Evolutionary conservation across 805 yeast species (phyloP).

Genomic region (Candida nonsorbophila): DNA sequence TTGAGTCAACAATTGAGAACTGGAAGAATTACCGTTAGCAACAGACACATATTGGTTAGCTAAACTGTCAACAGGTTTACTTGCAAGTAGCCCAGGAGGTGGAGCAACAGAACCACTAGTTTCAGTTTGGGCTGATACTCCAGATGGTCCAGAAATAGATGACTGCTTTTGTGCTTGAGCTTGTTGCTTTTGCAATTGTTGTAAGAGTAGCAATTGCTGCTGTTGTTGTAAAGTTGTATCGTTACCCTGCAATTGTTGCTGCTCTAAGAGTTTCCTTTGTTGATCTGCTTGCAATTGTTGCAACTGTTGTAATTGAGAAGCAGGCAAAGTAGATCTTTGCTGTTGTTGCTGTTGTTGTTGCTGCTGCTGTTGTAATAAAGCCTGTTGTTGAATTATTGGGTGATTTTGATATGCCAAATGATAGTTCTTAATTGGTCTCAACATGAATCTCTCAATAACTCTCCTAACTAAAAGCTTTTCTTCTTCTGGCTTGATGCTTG

Average conservation of each 20-base stretch:
- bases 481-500: conserved; percentile 20
- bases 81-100: conserved; percentile 8
- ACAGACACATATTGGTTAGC: too few species aligned
- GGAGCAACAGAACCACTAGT: conserved; percentile 3
- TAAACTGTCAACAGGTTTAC: conserved; percentile 1
- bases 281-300: conserved; percentile 30
- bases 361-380: conserved; percentile 26
- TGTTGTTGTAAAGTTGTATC: conserved; percentile 4
- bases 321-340: too few species aligned
- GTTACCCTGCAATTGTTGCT: conserved; percentile 23
- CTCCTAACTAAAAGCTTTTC: conserved; percentile 32
- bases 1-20: conserved; percentile 79
- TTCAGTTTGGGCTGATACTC: conserved; percentile 16
- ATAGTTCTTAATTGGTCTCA: conserved; percentile 39
- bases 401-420: conserved; percentile 43
- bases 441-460: conserved; percentile 35
- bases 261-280: conserved; percentile 22
- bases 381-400: conserved; percentile 32
- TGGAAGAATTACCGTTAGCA: too few species aligned
- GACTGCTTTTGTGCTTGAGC: conserved; percentile 1
- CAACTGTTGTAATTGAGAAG: conserved; percentile 11
- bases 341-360: conserved; percentile 15
- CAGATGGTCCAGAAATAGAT: too few species aligned
- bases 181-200: conserved; percentile 7
- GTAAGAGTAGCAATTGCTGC: conserved; percentile 5